Base-by-base conservation (phyloP, 192 early-diverging fungal species). In the Podila verticillata region DNA sequence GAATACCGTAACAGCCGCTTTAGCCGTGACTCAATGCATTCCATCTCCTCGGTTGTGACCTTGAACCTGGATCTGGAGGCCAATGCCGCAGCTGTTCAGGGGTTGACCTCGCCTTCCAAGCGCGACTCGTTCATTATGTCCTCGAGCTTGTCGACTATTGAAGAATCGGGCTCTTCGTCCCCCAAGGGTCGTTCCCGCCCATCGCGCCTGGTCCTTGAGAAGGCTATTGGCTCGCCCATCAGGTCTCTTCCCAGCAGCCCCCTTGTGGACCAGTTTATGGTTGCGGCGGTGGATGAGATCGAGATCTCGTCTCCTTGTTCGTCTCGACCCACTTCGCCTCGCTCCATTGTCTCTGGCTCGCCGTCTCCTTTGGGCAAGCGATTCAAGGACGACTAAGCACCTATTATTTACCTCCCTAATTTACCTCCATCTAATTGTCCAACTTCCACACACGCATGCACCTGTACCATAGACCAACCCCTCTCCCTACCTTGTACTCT, bases 41-140 rank as follows among this genome's bases (percentile, higher is more conserved):
- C 17, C 17, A 29, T 19, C 9, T 75, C 74, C 9, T 60, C 58
- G 31, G 69, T 69, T 19, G 63, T 51, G 6, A 72, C 77, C 9
- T 36, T 80, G 65, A 66, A 80, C 39, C 34, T 80, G 61, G 77
- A 80, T 60, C 48, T 61, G 19, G 77, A 80, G 34, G 58, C 70
- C 7, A 72, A 63, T 22, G 48, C 35, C 0, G 63, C 68, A 17
- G 26, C 65, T 54, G 58, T 71, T 20, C 75, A 78, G 26, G 29
- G 65, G 15, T 24, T n/a, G n/a, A n/a, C 57, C 8, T 68, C 73
- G 31, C 35, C 71, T 9, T 61, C 63, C 22, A 73, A 73, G 48
- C 54, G 71, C 20, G 58, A 66, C 30, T 73, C 71, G 47, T 66
- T 73, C 44, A 15, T 72, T 9, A 65, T 20, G 44, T 19, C 49